Conservation (phyloP, 176 grass and related monocot species). For the Calamus simplicifolius region DNA sequence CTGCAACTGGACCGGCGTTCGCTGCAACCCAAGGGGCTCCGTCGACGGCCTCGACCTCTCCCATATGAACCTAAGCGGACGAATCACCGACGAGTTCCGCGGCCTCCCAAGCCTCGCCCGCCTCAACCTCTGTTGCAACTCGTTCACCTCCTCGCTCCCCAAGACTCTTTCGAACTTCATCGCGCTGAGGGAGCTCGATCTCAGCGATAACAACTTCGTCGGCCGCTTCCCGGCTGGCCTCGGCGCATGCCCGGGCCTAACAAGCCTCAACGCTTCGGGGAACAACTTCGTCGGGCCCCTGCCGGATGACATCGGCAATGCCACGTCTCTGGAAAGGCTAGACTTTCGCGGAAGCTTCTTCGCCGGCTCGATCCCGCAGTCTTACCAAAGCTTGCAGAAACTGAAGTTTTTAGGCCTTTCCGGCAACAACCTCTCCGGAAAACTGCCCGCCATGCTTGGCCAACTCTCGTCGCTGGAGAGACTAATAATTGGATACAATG, state of each 20-base stretch:
- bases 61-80: constrained; percentile 68
- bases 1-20: constrained; percentile 72
- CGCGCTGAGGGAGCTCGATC: constrained; percentile 45
- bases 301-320: constrained; percentile 53
- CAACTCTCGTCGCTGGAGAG: constrained; percentile 65
- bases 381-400: constrained; percentile 57
- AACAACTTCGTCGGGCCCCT: constrained; percentile 90
- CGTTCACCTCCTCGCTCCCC: constrained; percentile 46
- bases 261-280: constrained; percentile 65
- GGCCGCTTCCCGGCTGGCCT: constrained; percentile 60
- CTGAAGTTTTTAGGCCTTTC: constrained; percentile 88
- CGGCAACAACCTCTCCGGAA: constrained; percentile 83
- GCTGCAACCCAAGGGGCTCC: constrained; percentile 41
- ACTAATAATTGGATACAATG: constrained; percentile 90
- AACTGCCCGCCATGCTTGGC: constrained; percentile 57
- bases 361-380: constrained; percentile 51
- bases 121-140: constrained; percentile 64
- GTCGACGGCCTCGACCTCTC: constrained; percentile 72
- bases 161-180: constrained; percentile 33
- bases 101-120: constrained; percentile 45
- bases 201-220: constrained; percentile 86
- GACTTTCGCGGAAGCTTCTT: constrained; percentile 89
- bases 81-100: constrained; percentile 43
- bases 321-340: constrained; percentile 43
- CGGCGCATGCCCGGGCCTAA: constrained; percentile 36